phyloP scores from a whole-genome alignment of 768 basidiomycete species.

The Termitomyces sp. region DNA sequence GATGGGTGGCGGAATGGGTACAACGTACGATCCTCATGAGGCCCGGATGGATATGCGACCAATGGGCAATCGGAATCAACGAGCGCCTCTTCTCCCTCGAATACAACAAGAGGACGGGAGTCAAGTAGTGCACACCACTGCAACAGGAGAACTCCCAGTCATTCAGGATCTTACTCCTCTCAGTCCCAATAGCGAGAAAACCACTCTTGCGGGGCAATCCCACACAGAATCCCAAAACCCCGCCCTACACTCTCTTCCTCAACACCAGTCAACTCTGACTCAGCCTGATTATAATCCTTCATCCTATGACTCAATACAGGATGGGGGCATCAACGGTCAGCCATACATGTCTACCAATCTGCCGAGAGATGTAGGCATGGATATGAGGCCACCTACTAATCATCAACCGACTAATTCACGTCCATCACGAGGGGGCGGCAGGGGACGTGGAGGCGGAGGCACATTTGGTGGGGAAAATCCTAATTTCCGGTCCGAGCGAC shows the following conservation, averaged over 20 bases:
- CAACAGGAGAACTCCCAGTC: conserved; percentile 74
- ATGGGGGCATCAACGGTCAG: conserved; percentile 18
- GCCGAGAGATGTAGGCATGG: conserved; percentile 30
- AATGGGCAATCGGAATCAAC: conserved; percentile 37
- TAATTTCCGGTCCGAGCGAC: conserved; percentile 62
- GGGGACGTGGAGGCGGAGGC: conserved; percentile 50
- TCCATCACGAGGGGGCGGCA: conserved; percentile 28
- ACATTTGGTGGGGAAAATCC: conserved; percentile 64
- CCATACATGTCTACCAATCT: conserved; percentile 20
- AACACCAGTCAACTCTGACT: conserved; percentile 13
- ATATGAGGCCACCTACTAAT: conserved; percentile 29
- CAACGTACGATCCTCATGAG: conserved; percentile 75
- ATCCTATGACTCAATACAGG: conserved; percentile 20
- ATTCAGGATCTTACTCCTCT: conserved; percentile 80
- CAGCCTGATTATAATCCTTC: neutral
- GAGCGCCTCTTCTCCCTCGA: conserved; percentile 56
- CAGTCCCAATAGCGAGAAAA: conserved; percentile 30
- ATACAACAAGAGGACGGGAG: conserved; percentile 49
- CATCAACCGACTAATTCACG: conserved; percentile 26
- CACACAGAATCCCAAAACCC: conserved; percentile 23
- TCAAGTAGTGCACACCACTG: conserved; percentile 31
- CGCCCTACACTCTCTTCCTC: conserved; percentile 17
- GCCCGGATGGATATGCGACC: conserved; percentile 78
- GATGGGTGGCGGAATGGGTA: conserved; percentile 36
- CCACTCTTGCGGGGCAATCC: conserved; percentile 16